Conservation (phyloP, 352 stramenopile species). For the Blastocystis sp. region DNA sequence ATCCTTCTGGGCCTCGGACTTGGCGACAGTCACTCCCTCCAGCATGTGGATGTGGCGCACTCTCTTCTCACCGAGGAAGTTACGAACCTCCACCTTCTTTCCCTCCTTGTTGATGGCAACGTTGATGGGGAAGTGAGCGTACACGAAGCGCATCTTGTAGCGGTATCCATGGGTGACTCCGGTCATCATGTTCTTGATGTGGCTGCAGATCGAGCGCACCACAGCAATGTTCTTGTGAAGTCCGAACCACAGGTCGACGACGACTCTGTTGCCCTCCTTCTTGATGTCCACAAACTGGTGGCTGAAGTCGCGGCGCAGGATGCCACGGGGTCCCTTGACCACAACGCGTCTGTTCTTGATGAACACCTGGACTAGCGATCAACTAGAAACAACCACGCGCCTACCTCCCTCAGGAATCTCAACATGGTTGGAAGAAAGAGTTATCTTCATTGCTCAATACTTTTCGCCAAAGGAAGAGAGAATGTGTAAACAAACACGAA, state of each 20-base stretch:
- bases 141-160: conserved; percentile 99
- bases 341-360: conserved; percentile 84
- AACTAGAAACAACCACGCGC: no score
- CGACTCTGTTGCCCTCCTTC: conserved; percentile 71
- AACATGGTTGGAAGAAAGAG: no score
- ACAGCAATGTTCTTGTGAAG: conserved; percentile 92
- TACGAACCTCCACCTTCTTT: conserved; percentile 89
- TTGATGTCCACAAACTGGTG: conserved; percentile 89
- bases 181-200: conserved; percentile 99
- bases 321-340: conserved; percentile 85
- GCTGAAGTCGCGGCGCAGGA: conserved; percentile 85
- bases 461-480: no score
- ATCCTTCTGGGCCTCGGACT: conserved; percentile 91
- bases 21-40: no score
- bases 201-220: conserved; percentile 89
- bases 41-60: conserved; percentile 83
- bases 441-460: no score
- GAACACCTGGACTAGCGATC: conserved; percentile 73
- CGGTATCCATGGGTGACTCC: conserved; percentile 88
- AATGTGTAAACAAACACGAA: no score
- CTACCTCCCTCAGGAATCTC: no score
- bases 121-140: conserved; percentile 99
- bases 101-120: conserved; percentile 79
- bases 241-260: conserved; percentile 95
- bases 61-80: conserved; percentile 98